Evolutionary conservation across 2,329 filamentous ascomycete species (phyloP).

Genomic region (Penicillium vulpinum): DNA sequence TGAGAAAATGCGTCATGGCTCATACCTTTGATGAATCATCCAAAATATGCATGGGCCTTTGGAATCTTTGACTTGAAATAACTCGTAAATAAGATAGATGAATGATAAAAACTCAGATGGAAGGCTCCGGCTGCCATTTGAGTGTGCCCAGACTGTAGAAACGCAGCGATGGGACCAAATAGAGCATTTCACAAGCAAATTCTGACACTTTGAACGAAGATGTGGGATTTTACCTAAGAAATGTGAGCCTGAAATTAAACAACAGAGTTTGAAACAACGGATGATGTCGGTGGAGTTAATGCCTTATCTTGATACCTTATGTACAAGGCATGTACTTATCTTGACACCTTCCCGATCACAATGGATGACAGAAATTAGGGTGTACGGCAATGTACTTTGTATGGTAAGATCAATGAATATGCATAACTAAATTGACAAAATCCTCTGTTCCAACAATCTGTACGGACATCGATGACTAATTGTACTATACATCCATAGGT

Average conservation of each 20-base stretch:
- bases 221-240: background rate
- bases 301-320: background rate
- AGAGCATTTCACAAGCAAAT: background rate
- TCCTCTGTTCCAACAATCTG: no score
- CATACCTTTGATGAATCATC: background rate
- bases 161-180: background rate
- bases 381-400: no score
- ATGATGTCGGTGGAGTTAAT: background rate
- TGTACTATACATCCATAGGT: no score
- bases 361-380: no score
- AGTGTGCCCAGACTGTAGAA: background rate
- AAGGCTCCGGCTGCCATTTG: background rate
- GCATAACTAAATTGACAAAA: no score
- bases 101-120: background rate
- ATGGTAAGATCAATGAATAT: no score
- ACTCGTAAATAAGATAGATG: background rate
- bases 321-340: background rate
- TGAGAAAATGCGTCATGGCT: constrained; percentile 16
- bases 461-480: no score
- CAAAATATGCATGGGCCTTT: background rate
- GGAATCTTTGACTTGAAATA: background rate
- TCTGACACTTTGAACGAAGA: background rate
- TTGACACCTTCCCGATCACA: background rate
- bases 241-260: background rate
- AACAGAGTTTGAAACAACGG: background rate